Conservation (phyloP, 2,329 filamentous ascomycete genomes). For the Mariannaea sp. region DNA sequence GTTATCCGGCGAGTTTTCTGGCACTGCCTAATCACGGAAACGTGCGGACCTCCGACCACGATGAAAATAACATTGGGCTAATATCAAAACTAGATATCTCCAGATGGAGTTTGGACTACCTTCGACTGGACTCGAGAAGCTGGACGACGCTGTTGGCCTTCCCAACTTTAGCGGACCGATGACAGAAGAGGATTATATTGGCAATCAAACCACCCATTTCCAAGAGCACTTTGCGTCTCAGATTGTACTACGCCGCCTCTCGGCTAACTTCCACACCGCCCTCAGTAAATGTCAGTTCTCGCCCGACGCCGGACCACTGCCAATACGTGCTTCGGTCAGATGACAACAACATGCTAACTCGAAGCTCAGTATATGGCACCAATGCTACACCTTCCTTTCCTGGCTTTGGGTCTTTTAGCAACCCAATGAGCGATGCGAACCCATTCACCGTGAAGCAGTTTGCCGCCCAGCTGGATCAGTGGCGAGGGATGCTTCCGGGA, state of each 20-base stretch:
- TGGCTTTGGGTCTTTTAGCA: conserved; percentile 24
- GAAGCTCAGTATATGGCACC: conserved; percentile 27
- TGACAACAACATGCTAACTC: conserved; percentile 18
- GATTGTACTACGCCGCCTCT: conserved; percentile 59
- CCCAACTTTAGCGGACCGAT: conserved; percentile 57
- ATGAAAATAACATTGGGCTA: conserved; percentile 3
- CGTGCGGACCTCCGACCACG: conserved; percentile 17
- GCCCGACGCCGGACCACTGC: conserved; percentile 1
- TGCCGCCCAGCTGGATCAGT: conserved; percentile 59
- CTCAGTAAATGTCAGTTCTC: conserved; percentile 56
- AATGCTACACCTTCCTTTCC: conserved; percentile 19
- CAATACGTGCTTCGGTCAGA: not conserved
- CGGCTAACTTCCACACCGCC: conserved; percentile 56
- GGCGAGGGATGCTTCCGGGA: conserved; percentile 60
- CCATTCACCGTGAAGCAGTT: conserved; percentile 54
- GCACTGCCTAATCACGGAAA: conserved; percentile 38
- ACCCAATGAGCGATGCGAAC: conserved; percentile 21
- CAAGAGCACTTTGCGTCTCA: conserved; percentile 65
- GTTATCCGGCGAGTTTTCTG: conserved; percentile 35
- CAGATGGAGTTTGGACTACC: conserved; percentile 64
- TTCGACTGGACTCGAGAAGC: conserved; percentile 56
- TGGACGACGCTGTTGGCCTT: conserved; percentile 59
- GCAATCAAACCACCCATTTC: conserved; percentile 57
- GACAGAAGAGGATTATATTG: conserved; percentile 52
- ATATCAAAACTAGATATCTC: conserved; percentile 49